phyloP scores from a whole-genome alignment of 768 basidiomycete genomes.

The Rickenella mellea region DNA sequence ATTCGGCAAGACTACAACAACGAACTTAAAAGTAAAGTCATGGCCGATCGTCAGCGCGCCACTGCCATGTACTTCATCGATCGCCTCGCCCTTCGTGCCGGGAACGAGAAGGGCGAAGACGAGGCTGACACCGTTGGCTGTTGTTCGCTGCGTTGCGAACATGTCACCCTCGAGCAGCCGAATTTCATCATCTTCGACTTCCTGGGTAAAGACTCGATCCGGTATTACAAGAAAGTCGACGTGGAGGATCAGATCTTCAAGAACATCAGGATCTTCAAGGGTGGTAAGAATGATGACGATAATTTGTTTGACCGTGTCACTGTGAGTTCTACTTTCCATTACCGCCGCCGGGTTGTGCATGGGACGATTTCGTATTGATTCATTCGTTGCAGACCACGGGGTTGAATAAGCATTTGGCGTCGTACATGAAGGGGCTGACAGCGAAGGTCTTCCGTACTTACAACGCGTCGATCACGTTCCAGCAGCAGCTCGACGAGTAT shows the following conservation, averaged over 20 bases:
- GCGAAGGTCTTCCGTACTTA: constrained; percentile 99
- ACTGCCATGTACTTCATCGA: constrained; percentile 99
- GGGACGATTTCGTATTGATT: neutral
- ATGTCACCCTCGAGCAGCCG: constrained; percentile 85
- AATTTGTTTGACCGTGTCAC: constrained; percentile 91
- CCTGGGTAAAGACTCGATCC: constrained; percentile 97
- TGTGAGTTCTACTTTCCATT: constrained; percentile 36
- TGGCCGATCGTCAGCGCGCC: constrained; percentile 93
- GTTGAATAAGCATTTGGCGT: constrained; percentile 86
- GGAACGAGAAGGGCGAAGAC: constrained; percentile 99
- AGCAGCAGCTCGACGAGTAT: constrained; percentile 74
- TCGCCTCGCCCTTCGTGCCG: constrained; percentile 91
- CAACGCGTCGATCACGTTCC: constrained; percentile 96
- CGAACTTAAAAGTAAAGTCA: constrained; percentile 84
- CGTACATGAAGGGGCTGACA: constrained; percentile 95
- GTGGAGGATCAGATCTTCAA: constrained; percentile 94
- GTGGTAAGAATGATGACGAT: constrained; percentile 81
- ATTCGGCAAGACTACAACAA: constrained; percentile 83
- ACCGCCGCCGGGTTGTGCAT: constrained; percentile 9
- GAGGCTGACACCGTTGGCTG: constrained; percentile 99
- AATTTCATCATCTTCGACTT: constrained; percentile 92
- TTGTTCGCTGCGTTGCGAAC: constrained; percentile 94
- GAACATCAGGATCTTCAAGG: constrained; percentile 96
- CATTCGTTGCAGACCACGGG: constrained; percentile 52
- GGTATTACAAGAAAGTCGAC: constrained; percentile 86